These are phyloP conservation scores for Phytophthora tubulina DNA, from an alignment of 352 stramenopile species.

Conservation along the genomic window DNA sequence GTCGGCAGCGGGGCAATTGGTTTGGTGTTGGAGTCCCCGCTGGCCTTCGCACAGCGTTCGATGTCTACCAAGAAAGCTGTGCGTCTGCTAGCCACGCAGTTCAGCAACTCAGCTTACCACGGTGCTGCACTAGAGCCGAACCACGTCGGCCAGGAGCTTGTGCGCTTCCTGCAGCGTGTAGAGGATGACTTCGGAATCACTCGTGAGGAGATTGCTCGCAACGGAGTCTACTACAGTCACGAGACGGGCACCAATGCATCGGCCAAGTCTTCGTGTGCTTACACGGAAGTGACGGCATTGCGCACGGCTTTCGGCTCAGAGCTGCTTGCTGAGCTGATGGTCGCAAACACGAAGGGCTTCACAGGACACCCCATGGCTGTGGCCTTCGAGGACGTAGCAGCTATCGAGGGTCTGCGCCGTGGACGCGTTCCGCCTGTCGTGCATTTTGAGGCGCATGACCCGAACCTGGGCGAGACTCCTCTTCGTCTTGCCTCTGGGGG, in stretches of 20 bases:
- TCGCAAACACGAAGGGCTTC: conserved; percentile 96
- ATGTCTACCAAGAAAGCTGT: conserved; percentile 43
- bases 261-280: conserved; percentile 92
- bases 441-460: conserved; percentile 92
- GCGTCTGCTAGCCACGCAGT: conserved; percentile 93
- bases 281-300: conserved; percentile 90
- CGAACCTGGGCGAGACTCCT: conserved; percentile 58
- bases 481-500: conserved; percentile 71
- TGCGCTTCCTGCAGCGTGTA: conserved; percentile 89
- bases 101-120: conserved; percentile 97
- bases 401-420: conserved; percentile 91
- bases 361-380: conserved; percentile 97
- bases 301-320: conserved; percentile 75
- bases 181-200: conserved; percentile 94
- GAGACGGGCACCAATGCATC: conserved; percentile 97
- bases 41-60: conserved; percentile 39
- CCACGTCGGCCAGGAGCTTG: conserved; percentile 94
- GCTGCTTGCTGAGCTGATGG: conserved; percentile 77
- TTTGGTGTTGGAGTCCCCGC: conserved; percentile 76
- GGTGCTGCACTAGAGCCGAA: conserved; percentile 94
- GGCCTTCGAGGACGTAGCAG: conserved; percentile 96
- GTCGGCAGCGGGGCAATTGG: conserved; percentile 92
- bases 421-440: conserved; percentile 91
- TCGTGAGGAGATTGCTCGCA: conserved; percentile 88
- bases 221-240: conserved; percentile 98